Evolutionary conservation across 1,284 basidiomycete genomes (phyloP), one percentile per base, ranked within the genome.

Genomic region (Leccinum idahoense): DNA sequence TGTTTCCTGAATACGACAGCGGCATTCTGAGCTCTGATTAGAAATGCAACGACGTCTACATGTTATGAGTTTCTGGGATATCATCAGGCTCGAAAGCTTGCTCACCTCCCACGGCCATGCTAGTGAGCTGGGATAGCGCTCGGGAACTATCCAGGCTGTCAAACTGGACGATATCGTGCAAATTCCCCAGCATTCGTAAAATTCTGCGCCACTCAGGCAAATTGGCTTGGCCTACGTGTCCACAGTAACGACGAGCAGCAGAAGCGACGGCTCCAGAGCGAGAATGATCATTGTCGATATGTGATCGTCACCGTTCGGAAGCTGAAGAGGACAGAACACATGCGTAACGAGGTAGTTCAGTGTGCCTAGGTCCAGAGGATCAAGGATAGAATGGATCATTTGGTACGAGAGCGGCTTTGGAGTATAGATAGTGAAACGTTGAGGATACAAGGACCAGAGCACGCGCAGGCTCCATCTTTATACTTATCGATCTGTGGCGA

Each of bases 401-500:
- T 14, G 53, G 18, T 56, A 37, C n/a, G 32, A 29, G 55, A 18
- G 15, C 8, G 55, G 29, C 2, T 56, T 37, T 6, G 7, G n/a
- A 56, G 32, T 35, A 5, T 29, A 29, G 26, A 55, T 5, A 29
- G 10, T 55, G 53, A 55, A n/a, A 55, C 26, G 53, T 55, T 55
- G 53, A 55, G 15, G 53, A 26, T 6, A 51, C 20, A 23, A 44
- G 6, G 41, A n/a, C 35, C 5, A 20, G 8, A 10, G n/a, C 23
- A n/a, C 37, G 14, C 12, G 26, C 5, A 35, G n/a, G 54, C 10
- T 4, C 15, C 20, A 15, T n/a, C n/a, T 32, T 41, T 62, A 41
- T 62, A 61, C 18, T 41, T 32, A 11, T 37, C 49, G n/a, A 18
- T n/a, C 23, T 62, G 51, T 44, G 57, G 49, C 20, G 37, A 65